Evolutionary conservation across 2,329 filamentous ascomycete genomes (phyloP).

Genomic region (Exophiala alcalophila): DNA sequence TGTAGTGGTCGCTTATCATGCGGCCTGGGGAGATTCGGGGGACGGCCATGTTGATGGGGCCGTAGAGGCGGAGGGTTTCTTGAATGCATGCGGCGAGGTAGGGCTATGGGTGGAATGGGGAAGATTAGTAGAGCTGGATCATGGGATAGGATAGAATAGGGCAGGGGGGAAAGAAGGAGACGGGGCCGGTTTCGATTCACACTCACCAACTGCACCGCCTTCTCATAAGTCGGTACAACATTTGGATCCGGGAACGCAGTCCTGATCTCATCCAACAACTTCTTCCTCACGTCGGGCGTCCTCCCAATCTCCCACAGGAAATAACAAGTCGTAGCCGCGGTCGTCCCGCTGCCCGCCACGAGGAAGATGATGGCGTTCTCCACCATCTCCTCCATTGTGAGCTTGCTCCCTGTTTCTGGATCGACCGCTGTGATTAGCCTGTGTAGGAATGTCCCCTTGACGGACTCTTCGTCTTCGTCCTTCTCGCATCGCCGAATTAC

Average conservation of each 20-base stretch:
- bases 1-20: conserved; percentile 34
- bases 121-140: too few species aligned
- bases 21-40: conserved; percentile 39
- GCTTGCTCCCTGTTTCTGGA: conserved; percentile 3
- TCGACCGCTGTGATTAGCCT: conserved; percentile 7
- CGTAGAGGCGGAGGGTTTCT: conserved; percentile 42
- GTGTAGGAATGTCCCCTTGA: conserved; percentile 12
- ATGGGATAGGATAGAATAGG: too few species aligned
- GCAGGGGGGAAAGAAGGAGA: too few species aligned
- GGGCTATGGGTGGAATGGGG: too few species aligned
- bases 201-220: conserved; percentile 9
- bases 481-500: conserved; percentile 3
- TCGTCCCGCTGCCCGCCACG: conserved; percentile 53
- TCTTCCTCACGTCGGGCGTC: conserved; percentile 38
- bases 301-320: conserved; percentile 39
- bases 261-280: conserved; percentile 46
- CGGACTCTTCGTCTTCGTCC: conserved; percentile 7
- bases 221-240: conserved; percentile 17
- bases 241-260: conserved; percentile 40
- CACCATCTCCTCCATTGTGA: conserved; percentile 12
- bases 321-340: conserved; percentile 50
- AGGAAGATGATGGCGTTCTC: conserved; percentile 47
- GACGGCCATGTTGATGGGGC: conserved; percentile 38
- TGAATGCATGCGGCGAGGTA: conserved; percentile 41
- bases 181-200: too few species aligned